phyloP scores from a whole-genome alignment of 2,329 filamentous ascomycete genomes.

The Diaporthe nobilis region DNA sequence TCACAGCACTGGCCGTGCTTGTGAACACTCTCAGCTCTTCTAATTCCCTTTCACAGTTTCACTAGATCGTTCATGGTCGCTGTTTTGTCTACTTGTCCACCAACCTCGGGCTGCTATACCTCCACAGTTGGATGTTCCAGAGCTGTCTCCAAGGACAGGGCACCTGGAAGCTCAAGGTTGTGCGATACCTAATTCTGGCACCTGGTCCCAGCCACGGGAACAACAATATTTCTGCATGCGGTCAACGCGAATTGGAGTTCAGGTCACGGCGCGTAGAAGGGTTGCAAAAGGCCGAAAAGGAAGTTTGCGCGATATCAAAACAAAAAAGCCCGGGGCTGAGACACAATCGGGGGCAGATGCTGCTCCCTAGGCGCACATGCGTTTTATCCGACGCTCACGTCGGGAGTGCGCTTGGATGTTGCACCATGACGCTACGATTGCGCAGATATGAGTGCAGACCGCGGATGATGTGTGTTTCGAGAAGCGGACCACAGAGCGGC shows the following conservation, averaged over 20 bases:
- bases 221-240: slow-evolving; percentile 4
- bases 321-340: slow-evolving; percentile 9
- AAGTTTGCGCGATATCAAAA: slow-evolving; percentile 5
- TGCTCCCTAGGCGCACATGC: slow-evolving; percentile 11
- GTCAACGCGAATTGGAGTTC: slow-evolving; percentile 30
- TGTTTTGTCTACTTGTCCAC: not conserved
- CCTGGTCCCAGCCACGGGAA: not conserved
- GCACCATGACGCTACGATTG: not conserved
- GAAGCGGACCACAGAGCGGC: slow-evolving; percentile 16
- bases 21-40: slow-evolving; percentile 19
- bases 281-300: slow-evolving; percentile 9
- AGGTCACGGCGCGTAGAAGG: slow-evolving; percentile 20
- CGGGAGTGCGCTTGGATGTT: not conserved
- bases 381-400: not conserved
- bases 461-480: slow-evolving; percentile 13
- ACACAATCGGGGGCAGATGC: not conserved
- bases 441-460: slow-evolving; percentile 4
- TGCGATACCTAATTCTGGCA: slow-evolving; percentile 1
- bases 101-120: slow-evolving; percentile 7
- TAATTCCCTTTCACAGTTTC: slow-evolving; percentile 24
- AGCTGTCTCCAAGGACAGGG: not conserved
- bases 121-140: slow-evolving; percentile 26
- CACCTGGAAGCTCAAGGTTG: slow-evolving; percentile 10
- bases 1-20: slow-evolving; percentile 18
- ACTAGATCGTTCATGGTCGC: slow-evolving; percentile 22